Evolutionary conservation across 371 early-diverging fungal genomes (phyloP), one percentile per base, ranked within the genome.

Genomic region (Globomyces sp.): DNA sequence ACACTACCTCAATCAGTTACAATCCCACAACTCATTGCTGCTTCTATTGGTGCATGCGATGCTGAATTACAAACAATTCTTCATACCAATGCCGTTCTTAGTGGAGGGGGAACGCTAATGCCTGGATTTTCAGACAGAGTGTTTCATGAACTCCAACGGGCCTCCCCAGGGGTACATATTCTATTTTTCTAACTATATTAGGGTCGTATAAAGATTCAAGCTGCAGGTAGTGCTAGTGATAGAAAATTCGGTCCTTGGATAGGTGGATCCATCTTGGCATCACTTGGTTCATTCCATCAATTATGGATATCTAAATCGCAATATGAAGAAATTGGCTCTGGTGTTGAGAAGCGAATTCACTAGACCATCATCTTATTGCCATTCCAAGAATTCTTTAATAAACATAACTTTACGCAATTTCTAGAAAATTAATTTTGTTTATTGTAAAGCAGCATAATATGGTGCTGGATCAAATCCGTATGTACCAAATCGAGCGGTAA

Each of bases 241-340:
- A 87, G 96, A 52, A 89, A 87, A 70, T 92, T 90, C 69, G 89
- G 92, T 39, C 84, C 92, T 52, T 98, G 99, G 99, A 85, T 96
- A 45, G 99, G 99, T 57, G 98, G 98, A 1, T 97, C 98, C 1
- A 94, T 97, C 61, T 78, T 98, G 51, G 90, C 95, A 0, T 95
- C 96, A 1, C 73, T 96, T 65, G 94, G 94, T 61, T 93, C 94
- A 0, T 98, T 98, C 84, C 95, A 96, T 72, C 96, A 94, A 77
- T 82, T 98, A 64, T 97, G 98, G 98, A 88, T 98, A 11, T 91
- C 95, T 39, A 90, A 90, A 73, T 83, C 90, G 55, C 96, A 98
- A 75, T 98, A 94, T 71, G 90, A 92, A 52, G 99, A 98, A 76
- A 75, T 80, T 39, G 99, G 99, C 49, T 73, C 83, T 10, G 77